Conservation (phyloP, 1,284 basidiomycete species). For the Ceratobasidium papillatum region DNA sequence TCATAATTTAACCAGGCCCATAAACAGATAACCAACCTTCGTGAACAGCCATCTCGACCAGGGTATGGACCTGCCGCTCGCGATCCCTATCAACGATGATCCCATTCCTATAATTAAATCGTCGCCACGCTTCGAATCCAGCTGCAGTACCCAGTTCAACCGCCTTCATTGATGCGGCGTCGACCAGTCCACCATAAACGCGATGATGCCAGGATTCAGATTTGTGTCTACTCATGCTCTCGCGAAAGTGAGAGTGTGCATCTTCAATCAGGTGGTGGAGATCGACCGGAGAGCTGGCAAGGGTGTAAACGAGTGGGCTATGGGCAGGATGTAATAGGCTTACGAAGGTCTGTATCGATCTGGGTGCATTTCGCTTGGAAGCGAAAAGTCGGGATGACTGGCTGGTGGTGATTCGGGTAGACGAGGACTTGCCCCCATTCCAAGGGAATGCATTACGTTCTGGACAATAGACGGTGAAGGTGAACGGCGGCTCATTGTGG, state of each 20-base stretch:
- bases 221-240: neutral
- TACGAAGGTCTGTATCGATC: neutral
- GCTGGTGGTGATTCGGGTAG: conserved; percentile 21
- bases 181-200: conserved; percentile 63
- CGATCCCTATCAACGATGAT: conserved; percentile 16
- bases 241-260: neutral
- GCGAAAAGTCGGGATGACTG: neutral
- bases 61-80: neutral
- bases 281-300: conserved; percentile 3
- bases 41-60: conserved; percentile 8
- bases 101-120: conserved; percentile 37
- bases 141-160: conserved; percentile 49
- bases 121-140: conserved; percentile 33
- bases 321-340: neutral
- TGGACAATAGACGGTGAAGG: neutral
- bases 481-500: neutral
- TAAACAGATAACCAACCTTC: neutral
- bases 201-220: conserved; percentile 64
- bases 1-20: neutral
- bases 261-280: neutral
- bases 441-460: neutral
- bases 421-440: neutral
- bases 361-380: neutral
- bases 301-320: neutral
- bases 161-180: conserved; percentile 49